Evolutionary conservation across 1,139 yeast species (phyloP).

Genomic region (Yamadazyma taylorii): DNA sequence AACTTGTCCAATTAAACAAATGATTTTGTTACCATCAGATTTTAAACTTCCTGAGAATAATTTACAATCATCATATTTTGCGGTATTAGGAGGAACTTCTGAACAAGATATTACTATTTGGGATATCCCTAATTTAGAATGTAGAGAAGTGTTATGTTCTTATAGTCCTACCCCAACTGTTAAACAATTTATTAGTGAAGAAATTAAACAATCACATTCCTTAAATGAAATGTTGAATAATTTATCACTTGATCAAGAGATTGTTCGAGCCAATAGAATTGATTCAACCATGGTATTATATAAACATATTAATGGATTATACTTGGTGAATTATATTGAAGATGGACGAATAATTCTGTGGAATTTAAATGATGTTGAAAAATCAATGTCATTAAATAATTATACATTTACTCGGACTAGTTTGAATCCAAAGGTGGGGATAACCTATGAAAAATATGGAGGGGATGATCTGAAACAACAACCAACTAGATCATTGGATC

Average conservation of each 20-base stretch:
- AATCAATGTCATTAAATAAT: conserved; percentile 23
- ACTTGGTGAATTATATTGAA: conserved; percentile 28
- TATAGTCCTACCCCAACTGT: conserved; percentile 7
- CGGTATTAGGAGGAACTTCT: conserved; percentile 46
- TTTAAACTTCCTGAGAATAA: conserved; percentile 7
- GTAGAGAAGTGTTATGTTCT: conserved; percentile 50
- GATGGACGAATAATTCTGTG: conserved; percentile 33
- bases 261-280: conserved; percentile 1
- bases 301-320: conserved; percentile 9
- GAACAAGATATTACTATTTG: conserved; percentile 66
- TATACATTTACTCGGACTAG: conserved; percentile 16
- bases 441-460: conserved; percentile 9
- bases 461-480: not conserved
- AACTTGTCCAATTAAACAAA: conserved; percentile 13
- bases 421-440: conserved; percentile 9
- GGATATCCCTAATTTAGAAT: conserved; percentile 69
- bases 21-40: conserved; percentile 11
- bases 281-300: conserved; percentile 6
- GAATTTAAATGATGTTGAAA: conserved; percentile 26
- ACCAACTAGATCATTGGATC: conserved; percentile 8
- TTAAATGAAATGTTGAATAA: conserved; percentile 12
- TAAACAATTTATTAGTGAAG: conserved; percentile 12
- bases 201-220: conserved; percentile 8
- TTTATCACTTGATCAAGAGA: conserved; percentile 12
- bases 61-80: conserved; percentile 26